These are phyloP conservation scores for Mucor circinelloides DNA, from an alignment of 371 early-diverging fungal species.

Conservation along the genomic window DNA sequence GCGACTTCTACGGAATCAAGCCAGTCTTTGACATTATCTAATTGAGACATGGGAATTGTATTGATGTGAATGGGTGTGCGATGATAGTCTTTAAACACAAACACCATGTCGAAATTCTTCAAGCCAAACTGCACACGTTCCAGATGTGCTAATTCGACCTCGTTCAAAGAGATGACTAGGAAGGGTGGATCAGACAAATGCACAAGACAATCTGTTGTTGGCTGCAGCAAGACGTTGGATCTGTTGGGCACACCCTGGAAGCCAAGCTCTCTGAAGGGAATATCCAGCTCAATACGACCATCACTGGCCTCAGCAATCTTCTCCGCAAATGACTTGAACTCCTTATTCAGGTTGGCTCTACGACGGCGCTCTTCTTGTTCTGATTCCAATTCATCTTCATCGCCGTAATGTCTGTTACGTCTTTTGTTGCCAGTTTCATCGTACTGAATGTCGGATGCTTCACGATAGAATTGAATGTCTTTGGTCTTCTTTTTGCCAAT, in stretches of 20 bases:
- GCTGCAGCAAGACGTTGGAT: slow-evolving; percentile 94
- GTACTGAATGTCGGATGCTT: slow-evolving; percentile 92
- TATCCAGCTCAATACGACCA: slow-evolving; percentile 88
- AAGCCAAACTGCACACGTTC: slow-evolving; percentile 98
- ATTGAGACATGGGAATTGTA: slow-evolving; percentile 92
- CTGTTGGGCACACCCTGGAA: slow-evolving; percentile 98
- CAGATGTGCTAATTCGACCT: slow-evolving; percentile 97
- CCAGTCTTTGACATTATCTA: slow-evolving; percentile 98
- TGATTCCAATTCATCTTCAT: slow-evolving; percentile 96
- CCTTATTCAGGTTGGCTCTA: slow-evolving; percentile 88
- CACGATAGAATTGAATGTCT: slow-evolving; percentile 99
- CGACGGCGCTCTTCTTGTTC: slow-evolving; percentile 94
- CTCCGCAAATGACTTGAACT: slow-evolving; percentile 94
- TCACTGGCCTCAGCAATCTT: slow-evolving; percentile 88
- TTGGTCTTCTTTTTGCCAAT: slow-evolving; percentile 98
- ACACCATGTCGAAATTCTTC: slow-evolving; percentile 99
- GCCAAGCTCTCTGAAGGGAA: slow-evolving; percentile 93
- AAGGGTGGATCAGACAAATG: slow-evolving; percentile 98
- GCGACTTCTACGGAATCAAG: slow-evolving; percentile 97
- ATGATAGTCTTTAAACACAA: slow-evolving; percentile 96
- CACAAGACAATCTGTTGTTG: slow-evolving; percentile 97
- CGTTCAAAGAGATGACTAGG: slow-evolving; percentile 90
- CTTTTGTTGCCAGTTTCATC: slow-evolving; percentile 98
- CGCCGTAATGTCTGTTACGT: slow-evolving; percentile 86
- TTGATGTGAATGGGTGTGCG: slow-evolving; percentile 94